Conservation (phyloP, 1,139 yeast genomes). For the Lodderomyces beijingensis region DNA sequence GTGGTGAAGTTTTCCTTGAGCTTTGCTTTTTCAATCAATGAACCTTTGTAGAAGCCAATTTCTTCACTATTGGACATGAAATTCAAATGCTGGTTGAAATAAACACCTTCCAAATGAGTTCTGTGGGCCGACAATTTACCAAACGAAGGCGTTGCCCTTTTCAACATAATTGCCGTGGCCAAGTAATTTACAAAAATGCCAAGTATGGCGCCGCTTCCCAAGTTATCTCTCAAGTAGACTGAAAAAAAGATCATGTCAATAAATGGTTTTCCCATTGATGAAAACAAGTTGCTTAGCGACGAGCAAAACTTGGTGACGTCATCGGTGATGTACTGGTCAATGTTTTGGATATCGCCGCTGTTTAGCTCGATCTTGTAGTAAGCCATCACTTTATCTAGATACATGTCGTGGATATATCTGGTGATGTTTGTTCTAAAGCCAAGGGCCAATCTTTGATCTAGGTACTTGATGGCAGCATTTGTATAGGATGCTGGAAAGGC, state of each 20-base stretch:
- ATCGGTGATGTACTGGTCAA: slow-evolving; percentile 79
- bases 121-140: slow-evolving; percentile 73
- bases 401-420: slow-evolving; percentile 86
- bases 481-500: slow-evolving; percentile 95
- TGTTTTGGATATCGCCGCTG: slow-evolving; percentile 39
- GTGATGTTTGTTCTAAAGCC: slow-evolving; percentile 83
- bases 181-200: slow-evolving; percentile 83
- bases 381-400: slow-evolving; percentile 74
- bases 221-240: slow-evolving; percentile 74
- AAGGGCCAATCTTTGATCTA: slow-evolving; percentile 72
- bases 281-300: slow-evolving; percentile 77
- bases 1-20: slow-evolving; percentile 55
- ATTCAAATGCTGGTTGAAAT: slow-evolving; percentile 81
- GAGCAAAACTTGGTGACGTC: slow-evolving; percentile 82
- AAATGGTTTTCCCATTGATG: slow-evolving; percentile 87
- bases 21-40: slow-evolving; percentile 71
- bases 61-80: slow-evolving; percentile 89
- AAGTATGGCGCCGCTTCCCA: slow-evolving; percentile 79
- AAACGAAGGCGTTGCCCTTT: slow-evolving; percentile 75
- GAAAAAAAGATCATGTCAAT: slow-evolving; percentile 87
- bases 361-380: slow-evolving; percentile 71
- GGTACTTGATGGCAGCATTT: slow-evolving; percentile 81
- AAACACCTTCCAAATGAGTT: slow-evolving; percentile 83
- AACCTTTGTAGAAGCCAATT: slow-evolving; percentile 91
- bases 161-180: slow-evolving; percentile 72